Evolutionary conservation across 2,329 filamentous ascomycete species (phyloP), one percentile per base, ranked within the genome.

Genomic region (Exophiala sp.): DNA sequence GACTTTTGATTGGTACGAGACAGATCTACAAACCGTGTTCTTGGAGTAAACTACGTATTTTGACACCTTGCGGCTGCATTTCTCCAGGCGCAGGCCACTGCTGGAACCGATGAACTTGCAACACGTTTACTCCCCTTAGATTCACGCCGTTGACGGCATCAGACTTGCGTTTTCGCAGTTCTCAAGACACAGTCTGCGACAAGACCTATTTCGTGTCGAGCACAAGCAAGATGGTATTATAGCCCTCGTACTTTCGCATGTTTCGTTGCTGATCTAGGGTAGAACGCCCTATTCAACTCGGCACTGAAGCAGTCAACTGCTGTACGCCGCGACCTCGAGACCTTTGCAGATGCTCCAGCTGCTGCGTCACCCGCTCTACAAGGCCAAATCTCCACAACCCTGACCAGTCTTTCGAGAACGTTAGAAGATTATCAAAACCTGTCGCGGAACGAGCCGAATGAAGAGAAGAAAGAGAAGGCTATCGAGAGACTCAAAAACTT

Each of bases 391-490:
- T 86, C 87, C n/a, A 86, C 85, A 16, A 88, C 88, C 11, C 75
- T 95, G 29, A 85, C 88, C 40, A 84, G 91, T 55, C 91, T 99
- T 71, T 83, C 88, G 43, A 89, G 94, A 57, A 95, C 90, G 1
- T 80, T 99, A 61, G 91, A 96, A 74, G 91, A 96, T 68, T 99
- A 99, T 77, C 84, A 87, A 65, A 81, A 82, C 51, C 83, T 95
- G 29, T 87, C 91, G 1, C 88, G 89, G 62, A 88, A 92, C 65
- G 94, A 99, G 71, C 83, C 96, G 32, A 91, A 95, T 52, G 82
- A 88, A 3, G 87, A 89, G 55, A 99, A 97, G 73, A 89, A 95
- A 64, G 87, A 94, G 56, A 96, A 97, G 68, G 94, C 92, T 1
- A 79, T 84, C 60, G 90, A 95, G 68, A 84, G 94, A 41, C 80